phyloP scores from a whole-genome alignment of 352 stramenopile genomes.

The Pythium coloratum region DNA sequence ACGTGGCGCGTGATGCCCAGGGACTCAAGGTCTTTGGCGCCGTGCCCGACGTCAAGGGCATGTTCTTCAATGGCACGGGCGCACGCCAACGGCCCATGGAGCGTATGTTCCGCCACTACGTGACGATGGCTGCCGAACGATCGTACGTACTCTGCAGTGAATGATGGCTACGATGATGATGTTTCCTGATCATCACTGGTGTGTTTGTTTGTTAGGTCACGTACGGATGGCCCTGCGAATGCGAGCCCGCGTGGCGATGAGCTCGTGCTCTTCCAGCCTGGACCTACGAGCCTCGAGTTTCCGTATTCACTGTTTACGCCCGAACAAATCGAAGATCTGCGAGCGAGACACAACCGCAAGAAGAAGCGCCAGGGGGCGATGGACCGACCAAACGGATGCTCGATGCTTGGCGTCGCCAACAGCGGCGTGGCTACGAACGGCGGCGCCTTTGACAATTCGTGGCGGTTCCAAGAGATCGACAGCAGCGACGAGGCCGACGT shows the following conservation, averaged over 20 bases:
- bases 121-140: constrained; percentile 31
- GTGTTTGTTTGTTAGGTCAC: constrained; percentile 2
- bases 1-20: constrained; percentile 10
- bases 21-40: constrained; percentile 42
- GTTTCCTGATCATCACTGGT: not conserved
- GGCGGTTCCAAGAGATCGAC: constrained; percentile 33
- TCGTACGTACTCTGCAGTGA: constrained; percentile 23
- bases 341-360: constrained; percentile 28
- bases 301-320: constrained; percentile 32
- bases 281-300: constrained; percentile 29
- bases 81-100: constrained; percentile 47
- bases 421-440: not conserved
- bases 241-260: constrained; percentile 23
- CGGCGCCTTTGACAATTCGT: constrained; percentile 10
- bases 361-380: constrained; percentile 24
- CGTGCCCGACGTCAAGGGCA: constrained; percentile 37
- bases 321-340: constrained; percentile 30
- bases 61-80: constrained; percentile 46
- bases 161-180: not conserved
- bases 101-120: constrained; percentile 71
- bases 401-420: not conserved
- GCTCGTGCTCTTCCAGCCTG: constrained; percentile 28
- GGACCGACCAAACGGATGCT: constrained; percentile 1
- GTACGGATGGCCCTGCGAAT: constrained; percentile 8
- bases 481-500: constrained; percentile 33